Evolutionary conservation across 2,329 filamentous ascomycete species (phyloP).

Genomic region (Fusarium stilboides): DNA sequence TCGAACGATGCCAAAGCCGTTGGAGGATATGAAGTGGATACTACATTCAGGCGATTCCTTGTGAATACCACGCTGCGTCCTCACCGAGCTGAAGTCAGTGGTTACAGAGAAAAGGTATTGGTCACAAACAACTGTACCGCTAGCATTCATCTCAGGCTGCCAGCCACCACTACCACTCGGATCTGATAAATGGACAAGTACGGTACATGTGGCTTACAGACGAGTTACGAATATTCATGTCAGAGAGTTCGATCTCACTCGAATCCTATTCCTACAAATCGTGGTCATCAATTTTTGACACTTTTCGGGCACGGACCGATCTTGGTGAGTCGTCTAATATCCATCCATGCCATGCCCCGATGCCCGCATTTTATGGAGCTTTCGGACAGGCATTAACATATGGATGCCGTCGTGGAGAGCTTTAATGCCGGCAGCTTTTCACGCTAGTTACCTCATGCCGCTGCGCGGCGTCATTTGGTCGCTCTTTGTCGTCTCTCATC

Average conservation of each 20-base stretch:
- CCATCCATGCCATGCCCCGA: neutral
- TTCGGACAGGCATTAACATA: slow-evolving; percentile 5
- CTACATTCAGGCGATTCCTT: neutral
- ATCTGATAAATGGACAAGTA: slow-evolving; percentile 21
- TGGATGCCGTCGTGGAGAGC: slow-evolving; percentile 3
- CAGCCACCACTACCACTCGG: slow-evolving; percentile 12
- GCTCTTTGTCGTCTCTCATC: slow-evolving; percentile 8
- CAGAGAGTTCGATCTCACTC: slow-evolving; percentile 5
- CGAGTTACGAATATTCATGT: slow-evolving; percentile 16
- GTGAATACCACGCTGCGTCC: neutral
- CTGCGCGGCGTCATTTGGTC: slow-evolving; percentile 15
- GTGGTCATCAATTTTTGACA: neutral
- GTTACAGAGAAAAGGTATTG: neutral
- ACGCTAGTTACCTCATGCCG: slow-evolving; percentile 22
- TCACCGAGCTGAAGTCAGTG: neutral
- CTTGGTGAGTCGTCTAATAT: slow-evolving; percentile 3
- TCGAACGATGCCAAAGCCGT: neutral
- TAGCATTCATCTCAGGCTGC: neutral
- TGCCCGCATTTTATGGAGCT: neutral
- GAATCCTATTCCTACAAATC: neutral
- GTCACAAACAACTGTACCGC: slow-evolving; percentile 1
- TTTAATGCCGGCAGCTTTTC: slow-evolving; percentile 19
- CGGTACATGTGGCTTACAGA: neutral
- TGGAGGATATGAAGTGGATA: slow-evolving; percentile 15
- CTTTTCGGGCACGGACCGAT: slow-evolving; percentile 1